phyloP scores from a whole-genome alignment of 169 alveolate genomes.

The Eimeria mitis region DNA sequence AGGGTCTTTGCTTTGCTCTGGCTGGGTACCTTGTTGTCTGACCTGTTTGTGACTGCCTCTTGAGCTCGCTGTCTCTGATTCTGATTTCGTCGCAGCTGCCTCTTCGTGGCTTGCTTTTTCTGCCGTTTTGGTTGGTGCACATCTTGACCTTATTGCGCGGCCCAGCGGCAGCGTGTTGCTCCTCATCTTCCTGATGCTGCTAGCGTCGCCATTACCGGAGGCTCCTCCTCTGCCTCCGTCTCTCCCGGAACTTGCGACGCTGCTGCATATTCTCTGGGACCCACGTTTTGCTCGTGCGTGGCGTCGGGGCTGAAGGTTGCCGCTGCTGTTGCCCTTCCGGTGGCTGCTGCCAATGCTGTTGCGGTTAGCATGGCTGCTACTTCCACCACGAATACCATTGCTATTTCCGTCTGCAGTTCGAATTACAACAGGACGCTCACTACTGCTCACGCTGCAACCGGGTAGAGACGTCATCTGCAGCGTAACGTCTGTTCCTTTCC shows the following conservation, averaged over 20 bases:
- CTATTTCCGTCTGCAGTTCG: background rate
- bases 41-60: background rate
- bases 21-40: background rate
- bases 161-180: background rate
- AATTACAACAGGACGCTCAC: background rate
- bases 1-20: background rate
- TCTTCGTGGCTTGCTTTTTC: background rate
- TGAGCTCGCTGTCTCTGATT: background rate
- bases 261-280: background rate
- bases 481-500: background rate
- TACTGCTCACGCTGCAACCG: background rate
- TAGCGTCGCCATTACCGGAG: background rate
- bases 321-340: background rate
- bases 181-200: background rate
- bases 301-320: background rate
- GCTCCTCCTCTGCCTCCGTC: background rate
- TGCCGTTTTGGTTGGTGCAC: background rate
- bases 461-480: background rate
- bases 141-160: background rate
- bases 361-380: background rate
- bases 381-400: background rate
- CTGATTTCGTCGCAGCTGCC: background rate
- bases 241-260: background rate
- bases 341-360: background rate
- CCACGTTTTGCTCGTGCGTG: background rate